Evolutionary conservation across 768 basidiomycete species (phyloP), one percentile per base, ranked within the genome.

Genomic region (Tulasnella sp.): DNA sequence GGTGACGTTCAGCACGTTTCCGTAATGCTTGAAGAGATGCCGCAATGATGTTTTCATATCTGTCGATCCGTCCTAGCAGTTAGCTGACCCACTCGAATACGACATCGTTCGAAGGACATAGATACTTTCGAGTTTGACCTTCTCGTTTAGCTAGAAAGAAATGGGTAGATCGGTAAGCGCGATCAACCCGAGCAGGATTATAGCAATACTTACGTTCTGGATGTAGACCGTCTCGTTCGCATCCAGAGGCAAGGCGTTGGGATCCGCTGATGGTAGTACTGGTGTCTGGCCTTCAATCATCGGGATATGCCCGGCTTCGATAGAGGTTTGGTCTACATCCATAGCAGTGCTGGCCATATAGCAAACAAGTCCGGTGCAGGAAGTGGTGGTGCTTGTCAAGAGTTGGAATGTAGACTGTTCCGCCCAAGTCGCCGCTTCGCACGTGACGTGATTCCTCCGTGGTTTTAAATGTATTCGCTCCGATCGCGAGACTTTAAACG

Each of bases 1-100:
- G n/a, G 95, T 91, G n/a, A 99, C 94, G 78, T 96, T 94, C 34
- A 98, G 81, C 19, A 99, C 91, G 74, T 92, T 89, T 14, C 95
- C 94, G 77, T 98, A 99, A 16, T 89, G 86, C 80, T 94, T 94
- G 85, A 99, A 98, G 36, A 99, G 84, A 39, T 90, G 90, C 14
- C 87, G 85, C 62, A 99, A 82, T 3, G 94, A 93, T 69, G 92
- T 83, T 81, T 95, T 97, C 75, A 99, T 85, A 41, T 96, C 95
- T 93, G 67, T 66, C 69, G 12, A 32, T 34, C 34, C n/a, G n/a
- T n/a, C n/a, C n/a, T n/a, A n/a, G n/a, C n/a, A n/a, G n/a, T n/a
- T n/a, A n/a, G n/a, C n/a, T n/a, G n/a, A n/a, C n/a, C n/a, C n/a
- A n/a, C n/a, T n/a, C n/a, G n/a, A n/a, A n/a, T n/a, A 44, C 69